Evolutionary conservation across 345 rosid genomes (phyloP), one percentile per base, ranked within the genome.

Genomic region (Anacardium occidentale): DNA sequence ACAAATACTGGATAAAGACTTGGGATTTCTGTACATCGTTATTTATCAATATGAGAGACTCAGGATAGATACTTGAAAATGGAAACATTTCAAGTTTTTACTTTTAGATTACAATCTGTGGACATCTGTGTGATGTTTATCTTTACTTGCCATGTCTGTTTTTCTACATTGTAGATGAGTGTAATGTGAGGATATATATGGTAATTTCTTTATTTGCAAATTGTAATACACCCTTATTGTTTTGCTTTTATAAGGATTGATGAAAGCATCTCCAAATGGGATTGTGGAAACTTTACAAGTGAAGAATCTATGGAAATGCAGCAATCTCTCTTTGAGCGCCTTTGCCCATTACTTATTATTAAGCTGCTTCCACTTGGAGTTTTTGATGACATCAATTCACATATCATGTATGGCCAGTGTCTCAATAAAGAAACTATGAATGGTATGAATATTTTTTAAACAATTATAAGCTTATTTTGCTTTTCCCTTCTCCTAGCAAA

Each of bases 311-410:
- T 65, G 70, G 74, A 56, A 68, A 72, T 79, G 77, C 87, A 85
- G 76, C 87, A 80, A 64, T 77, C 72, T 68, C 80, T 94, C 48
- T 94, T 88, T 87, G 87, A 85, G 66, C 90, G 80, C 65, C 96
- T 94, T 66, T 91, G 93, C 83, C 98, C 98, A 7, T 68, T 94
- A 73, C 98, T 94, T 71, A 75, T 94, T 60, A 75, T 94, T 72
- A 86, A 91, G 78, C 64, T 94, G 69, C 98, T 94, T 82, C 98
- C 98, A 7, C 72, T 91, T 70, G 82, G 88, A 83, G 86, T 94
- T 60, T 94, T 94, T 78, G 74, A 85, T 66, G 79, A 87, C 81
- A 81, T 86, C 73, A 76, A 74, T 64, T 84, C 84, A 21, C 77
- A 82, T 70, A 61, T 79, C 52, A 48, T 90, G 81, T 90, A 91